Percentiles rank a stretch among this genome's conserved stretches.
These are phyloP conservation scores for Colletotrichum euphorbiae DNA, from an alignment of 2,329 filamentous ascomycete species.

Conservation along the genomic window DNA sequence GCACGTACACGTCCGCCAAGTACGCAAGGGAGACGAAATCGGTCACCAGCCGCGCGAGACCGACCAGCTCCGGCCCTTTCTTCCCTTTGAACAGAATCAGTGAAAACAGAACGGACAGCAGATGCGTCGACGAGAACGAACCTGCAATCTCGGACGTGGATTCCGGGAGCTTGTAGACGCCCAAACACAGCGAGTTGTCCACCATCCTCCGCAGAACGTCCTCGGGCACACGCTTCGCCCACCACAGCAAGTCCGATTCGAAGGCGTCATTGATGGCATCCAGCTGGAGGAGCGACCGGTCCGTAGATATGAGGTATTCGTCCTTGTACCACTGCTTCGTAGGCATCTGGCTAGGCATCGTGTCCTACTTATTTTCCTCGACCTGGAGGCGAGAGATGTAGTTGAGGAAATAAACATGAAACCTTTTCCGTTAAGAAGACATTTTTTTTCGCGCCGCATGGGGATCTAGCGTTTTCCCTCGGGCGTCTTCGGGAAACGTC, in stretches of 20 bases:
- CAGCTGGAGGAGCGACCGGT: constrained; percentile 66
- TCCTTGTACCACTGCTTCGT: constrained; percentile 62
- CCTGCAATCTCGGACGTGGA: constrained; percentile 49
- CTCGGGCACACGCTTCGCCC: constrained; percentile 65
- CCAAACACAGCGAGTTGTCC: constrained; percentile 69
- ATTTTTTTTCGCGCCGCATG: neutral
- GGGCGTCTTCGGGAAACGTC: constrained; percentile 4
- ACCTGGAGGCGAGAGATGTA: neutral
- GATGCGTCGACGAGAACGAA: constrained; percentile 30
- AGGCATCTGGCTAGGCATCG: constrained; percentile 40
- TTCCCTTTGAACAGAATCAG: constrained; percentile 20
- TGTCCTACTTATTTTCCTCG: neutral
- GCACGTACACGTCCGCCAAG: constrained; percentile 74
- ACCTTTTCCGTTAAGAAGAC: neutral
- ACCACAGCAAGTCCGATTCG: constrained; percentile 69
- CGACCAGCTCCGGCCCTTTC: constrained; percentile 51
- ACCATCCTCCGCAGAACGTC: constrained; percentile 63
- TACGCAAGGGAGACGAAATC: constrained; percentile 39
- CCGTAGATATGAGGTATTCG: constrained; percentile 71
- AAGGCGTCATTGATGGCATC: constrained; percentile 67
- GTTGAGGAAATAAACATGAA: constrained; percentile 17
- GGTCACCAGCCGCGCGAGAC: constrained; percentile 49
- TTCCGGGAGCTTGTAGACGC: constrained; percentile 60
- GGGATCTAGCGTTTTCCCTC: constrained; percentile 17
- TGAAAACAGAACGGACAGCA: neutral